Evolutionary conservation across 441 rosid genomes (phyloP).

Genomic region (Gossypium schwendimanii): DNA sequence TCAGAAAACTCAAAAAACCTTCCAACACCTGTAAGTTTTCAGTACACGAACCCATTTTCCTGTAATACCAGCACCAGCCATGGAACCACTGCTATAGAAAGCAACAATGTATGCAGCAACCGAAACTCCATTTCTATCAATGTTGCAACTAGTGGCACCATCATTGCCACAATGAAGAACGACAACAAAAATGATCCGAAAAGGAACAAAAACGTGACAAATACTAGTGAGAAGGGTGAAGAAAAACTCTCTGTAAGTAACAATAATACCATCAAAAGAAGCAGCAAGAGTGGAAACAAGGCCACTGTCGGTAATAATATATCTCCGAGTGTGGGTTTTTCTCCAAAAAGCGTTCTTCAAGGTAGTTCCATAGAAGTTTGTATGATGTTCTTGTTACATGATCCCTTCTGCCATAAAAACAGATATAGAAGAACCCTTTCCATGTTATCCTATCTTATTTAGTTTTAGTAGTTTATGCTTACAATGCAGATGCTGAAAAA

Average conservation of each 20-base stretch:
- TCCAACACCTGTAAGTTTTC: slow-evolving; percentile 10
- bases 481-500: not conserved
- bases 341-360: slow-evolving; percentile 67
- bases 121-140: slow-evolving; percentile 9
- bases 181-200: slow-evolving; percentile 3
- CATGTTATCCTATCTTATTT: not conserved
- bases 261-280: slow-evolving; percentile 10
- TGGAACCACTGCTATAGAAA: slow-evolving; percentile 14
- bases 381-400: not conserved
- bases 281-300: slow-evolving; percentile 22
- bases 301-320: slow-evolving; percentile 12
- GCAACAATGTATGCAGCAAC: not conserved
- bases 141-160: not conserved
- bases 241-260: slow-evolving; percentile 14
- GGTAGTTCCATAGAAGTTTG: slow-evolving; percentile 24
- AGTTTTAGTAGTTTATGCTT: not conserved
- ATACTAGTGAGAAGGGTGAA: slow-evolving; percentile 20
- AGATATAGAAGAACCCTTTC: not conserved
- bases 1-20: slow-evolving; percentile 22
- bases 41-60: slow-evolving; percentile 12
- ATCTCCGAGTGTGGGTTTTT: slow-evolving; percentile 33
- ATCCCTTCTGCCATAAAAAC: not conserved
- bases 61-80: slow-evolving; percentile 11
- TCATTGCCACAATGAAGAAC: not conserved
- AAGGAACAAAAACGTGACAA: slow-evolving; percentile 2